Evolutionary conservation across 352 stramenopile species (phyloP), one percentile per base, ranked within the genome.

Genomic region (Salisapilia sapeloensis): DNA sequence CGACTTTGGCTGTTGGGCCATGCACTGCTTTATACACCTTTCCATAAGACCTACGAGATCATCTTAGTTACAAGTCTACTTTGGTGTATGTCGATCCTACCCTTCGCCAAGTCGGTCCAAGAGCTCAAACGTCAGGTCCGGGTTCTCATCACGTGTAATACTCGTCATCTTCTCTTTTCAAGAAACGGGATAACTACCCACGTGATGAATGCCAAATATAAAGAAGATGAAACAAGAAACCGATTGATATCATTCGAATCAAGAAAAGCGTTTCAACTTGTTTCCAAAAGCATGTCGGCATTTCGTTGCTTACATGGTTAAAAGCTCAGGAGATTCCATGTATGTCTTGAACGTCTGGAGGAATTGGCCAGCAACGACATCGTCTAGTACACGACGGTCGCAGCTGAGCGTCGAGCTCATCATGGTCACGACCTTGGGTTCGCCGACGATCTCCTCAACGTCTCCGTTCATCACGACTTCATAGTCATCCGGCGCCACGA

Each of bases 331-430:
- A 47, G 92, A 82, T 50, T 83, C 81, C 70, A 98, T 95, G 64
- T 99, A 99, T 31, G 83, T 62, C 54, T 95, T 93, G 50, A 99
- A 96, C 13, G 65, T 63, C 46, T 96, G 76, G 42, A 98, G 53
- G 66, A 98, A 98, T 45, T 98, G 75, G 15, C 80, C 77, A 2
- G 90, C 91, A 33, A 96, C 84, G 16, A 96, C 78, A 50, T 97
- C 92, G 63, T 99, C 94, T 16, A 99, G 89, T 21, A 98, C 94
- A 20, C 94, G 86, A 45, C 94, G 71, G 69, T 99, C 95, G 2
- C 80, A 70, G 48, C 87, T 97, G 20, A 99, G 64, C 60, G 91
- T 94, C 24, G 96, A 93, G 38, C 93, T 97, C 65, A 98, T 81
- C 29, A 96, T 57, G 33, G 91, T 98, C 24, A 70, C 75, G 15